Evolutionary conservation across 805 yeast species (phyloP).

Genomic region (Metschnikowia cubensis): DNA sequence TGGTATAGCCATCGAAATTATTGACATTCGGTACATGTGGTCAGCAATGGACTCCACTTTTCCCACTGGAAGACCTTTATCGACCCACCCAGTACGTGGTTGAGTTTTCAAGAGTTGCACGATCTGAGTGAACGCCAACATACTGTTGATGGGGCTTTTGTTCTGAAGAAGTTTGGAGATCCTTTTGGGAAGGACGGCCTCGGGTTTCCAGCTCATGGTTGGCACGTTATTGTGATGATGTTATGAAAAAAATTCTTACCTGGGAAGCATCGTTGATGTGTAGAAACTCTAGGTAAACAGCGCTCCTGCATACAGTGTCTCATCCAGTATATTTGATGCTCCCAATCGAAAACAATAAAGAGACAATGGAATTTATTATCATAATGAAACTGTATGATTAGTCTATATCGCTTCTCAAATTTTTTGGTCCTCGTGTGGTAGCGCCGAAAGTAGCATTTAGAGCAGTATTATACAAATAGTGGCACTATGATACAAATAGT

Average conservation of each 20-base stretch:
- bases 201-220: constrained; percentile 47
- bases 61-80: constrained; percentile 47
- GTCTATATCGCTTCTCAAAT: no score
- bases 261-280: not conserved
- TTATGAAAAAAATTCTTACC: not conserved
- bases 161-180: constrained; percentile 36
- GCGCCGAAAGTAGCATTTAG: no score
- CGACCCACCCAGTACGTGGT: constrained; percentile 93
- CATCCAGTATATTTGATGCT: not conserved
- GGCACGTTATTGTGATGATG: not conserved
- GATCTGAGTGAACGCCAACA: constrained; percentile 58
- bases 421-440: no score
- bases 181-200: constrained; percentile 47
- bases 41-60: constrained; percentile 77
- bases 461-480: no score
- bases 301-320: not conserved
- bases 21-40: constrained; percentile 93
- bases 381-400: no score
- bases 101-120: constrained; percentile 71
- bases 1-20: constrained; percentile 69
- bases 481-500: no score
- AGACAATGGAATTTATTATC: not conserved
- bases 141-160: constrained; percentile 40
- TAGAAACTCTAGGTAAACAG: not conserved
- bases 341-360: not conserved